Percentiles rank a stretch among this genome's conserved stretches.
Evolutionary conservation across 2,329 filamentous ascomycete genomes (phyloP).

Genomic region (Aspergillus sp.): DNA sequence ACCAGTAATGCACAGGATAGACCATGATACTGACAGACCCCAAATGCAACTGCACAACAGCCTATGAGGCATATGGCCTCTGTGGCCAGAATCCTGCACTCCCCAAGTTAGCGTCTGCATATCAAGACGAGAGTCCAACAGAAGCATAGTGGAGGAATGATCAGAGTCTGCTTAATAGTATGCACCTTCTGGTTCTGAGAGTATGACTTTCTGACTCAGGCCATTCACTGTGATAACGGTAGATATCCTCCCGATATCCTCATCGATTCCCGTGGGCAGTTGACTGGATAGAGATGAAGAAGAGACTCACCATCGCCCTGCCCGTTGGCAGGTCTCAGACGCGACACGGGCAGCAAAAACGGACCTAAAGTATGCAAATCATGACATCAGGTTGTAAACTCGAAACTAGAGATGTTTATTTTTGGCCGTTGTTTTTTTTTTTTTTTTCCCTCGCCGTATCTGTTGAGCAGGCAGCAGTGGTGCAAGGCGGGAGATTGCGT

Average conservation of each 20-base stretch:
- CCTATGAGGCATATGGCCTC: no score
- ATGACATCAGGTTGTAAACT: no score
- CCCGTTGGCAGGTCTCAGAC: neutral
- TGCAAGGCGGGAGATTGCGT: no score
- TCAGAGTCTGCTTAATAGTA: slow-evolving; percentile 3
- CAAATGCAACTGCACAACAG: slow-evolving; percentile 13
- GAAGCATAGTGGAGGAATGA: neutral
- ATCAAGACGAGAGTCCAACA: neutral
- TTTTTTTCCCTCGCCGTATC: no score
- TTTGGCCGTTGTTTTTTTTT: no score
- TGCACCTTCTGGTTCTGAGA: neutral
- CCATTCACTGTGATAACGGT: neutral
- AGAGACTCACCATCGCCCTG: no score
- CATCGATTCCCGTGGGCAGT: neutral
- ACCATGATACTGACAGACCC: slow-evolving; percentile 22
- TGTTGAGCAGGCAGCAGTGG: no score
- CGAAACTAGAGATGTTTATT: no score
- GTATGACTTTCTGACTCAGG: no score
- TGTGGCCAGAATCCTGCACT: no score
- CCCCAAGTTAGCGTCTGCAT: neutral
- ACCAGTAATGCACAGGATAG: slow-evolving; percentile 11
- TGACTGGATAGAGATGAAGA: neutral
- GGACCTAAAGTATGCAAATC: neutral
- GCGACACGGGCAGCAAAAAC: neutral
- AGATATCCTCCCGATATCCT: neutral